A percentile compares a stretch with the other conserved stretches of the same genome.
These are phyloP conservation scores for Umbelopsis sp. DNA, from an alignment of 371 early-diverging fungal species.

Conservation along the genomic window DNA sequence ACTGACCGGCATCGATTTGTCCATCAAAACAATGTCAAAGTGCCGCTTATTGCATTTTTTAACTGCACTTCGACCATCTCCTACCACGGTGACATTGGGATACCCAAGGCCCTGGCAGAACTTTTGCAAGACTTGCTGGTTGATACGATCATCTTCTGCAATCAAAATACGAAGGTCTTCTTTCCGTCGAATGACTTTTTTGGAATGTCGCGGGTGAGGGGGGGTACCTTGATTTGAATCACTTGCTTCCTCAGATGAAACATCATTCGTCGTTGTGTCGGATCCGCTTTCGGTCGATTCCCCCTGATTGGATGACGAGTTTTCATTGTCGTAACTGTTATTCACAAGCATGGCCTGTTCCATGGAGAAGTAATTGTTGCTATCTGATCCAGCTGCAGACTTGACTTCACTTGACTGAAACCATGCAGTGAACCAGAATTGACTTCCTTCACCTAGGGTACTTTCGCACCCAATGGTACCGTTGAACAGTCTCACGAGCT, in stretches of 20 bases:
- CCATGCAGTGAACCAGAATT: constrained; percentile 20
- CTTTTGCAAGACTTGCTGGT: constrained; percentile 17
- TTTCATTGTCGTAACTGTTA: constrained; percentile 4
- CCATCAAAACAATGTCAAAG: constrained; percentile 18
- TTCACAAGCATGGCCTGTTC: constrained; percentile 20
- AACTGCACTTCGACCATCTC: constrained; percentile 14
- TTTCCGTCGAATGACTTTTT: neutral
- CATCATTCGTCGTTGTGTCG: neutral
- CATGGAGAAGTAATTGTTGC: constrained; percentile 17
- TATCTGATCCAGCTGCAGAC: neutral
- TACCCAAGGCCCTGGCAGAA: constrained; percentile 17
- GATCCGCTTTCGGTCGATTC: constrained; percentile 8
- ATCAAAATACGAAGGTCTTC: neutral
- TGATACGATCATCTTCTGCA: constrained; percentile 17
- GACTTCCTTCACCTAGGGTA: constrained; percentile 11
- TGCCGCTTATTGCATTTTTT: constrained; percentile 14
- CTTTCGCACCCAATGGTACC: constrained; percentile 30
- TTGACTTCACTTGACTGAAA: constrained; percentile 9
- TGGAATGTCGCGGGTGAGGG: neutral
- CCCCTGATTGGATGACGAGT: neutral
- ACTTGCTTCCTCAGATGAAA: neutral
- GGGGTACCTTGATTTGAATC: neutral
- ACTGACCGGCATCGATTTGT: constrained; percentile 20
- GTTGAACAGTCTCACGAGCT: constrained; percentile 47
- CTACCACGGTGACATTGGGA: constrained; percentile 10